phyloP scores from a whole-genome alignment of 1,284 basidiomycete genomes.

The Coniferiporia sulphurascens region DNA sequence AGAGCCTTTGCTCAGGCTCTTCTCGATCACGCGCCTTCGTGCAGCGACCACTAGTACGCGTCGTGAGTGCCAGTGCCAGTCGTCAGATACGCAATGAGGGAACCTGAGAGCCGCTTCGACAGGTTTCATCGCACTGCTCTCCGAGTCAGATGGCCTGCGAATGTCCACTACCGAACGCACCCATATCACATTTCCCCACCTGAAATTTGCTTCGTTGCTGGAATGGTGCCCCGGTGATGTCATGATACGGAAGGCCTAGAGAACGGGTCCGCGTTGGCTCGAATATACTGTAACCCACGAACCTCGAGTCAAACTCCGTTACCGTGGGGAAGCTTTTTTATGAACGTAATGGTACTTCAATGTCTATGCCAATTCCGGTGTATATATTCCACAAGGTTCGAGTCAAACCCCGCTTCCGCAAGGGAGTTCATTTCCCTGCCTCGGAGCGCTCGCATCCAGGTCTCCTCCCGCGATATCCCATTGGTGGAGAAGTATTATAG shows the following conservation, averaged over 20 bases:
- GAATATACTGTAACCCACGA: too few species aligned
- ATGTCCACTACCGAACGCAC: conserved; percentile 77
- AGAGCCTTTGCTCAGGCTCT: conserved; percentile 89
- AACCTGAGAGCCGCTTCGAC: conserved; percentile 72
- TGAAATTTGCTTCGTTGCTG: conserved; percentile 69
- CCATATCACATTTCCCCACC: conserved; percentile 81
- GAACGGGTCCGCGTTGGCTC: too few species aligned
- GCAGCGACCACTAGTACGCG: conserved; percentile 84
- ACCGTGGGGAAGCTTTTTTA: too few species aligned
- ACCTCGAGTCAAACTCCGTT: too few species aligned
- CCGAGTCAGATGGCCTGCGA: conserved; percentile 80
- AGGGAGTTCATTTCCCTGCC: too few species aligned
- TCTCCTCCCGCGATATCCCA: too few species aligned
- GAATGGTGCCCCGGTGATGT: conserved; percentile 78
- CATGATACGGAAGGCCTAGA: neutral
- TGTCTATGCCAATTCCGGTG: too few species aligned
- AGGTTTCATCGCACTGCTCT: conserved; percentile 83
- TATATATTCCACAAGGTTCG: too few species aligned
- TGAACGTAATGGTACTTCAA: too few species aligned
- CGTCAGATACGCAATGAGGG: conserved; percentile 92
- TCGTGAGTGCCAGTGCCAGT: conserved; percentile 79
- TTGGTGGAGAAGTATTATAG: too few species aligned
- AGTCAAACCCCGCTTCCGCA: too few species aligned
- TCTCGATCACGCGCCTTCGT: conserved; percentile 87
- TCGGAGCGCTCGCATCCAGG: too few species aligned